A percentile compares a stretch with the other conserved stretches of the same genome.
These are phyloP conservation scores for Didymella keratinophila DNA, from an alignment of 2,329 filamentous ascomycete species.

Conservation along the genomic window DNA sequence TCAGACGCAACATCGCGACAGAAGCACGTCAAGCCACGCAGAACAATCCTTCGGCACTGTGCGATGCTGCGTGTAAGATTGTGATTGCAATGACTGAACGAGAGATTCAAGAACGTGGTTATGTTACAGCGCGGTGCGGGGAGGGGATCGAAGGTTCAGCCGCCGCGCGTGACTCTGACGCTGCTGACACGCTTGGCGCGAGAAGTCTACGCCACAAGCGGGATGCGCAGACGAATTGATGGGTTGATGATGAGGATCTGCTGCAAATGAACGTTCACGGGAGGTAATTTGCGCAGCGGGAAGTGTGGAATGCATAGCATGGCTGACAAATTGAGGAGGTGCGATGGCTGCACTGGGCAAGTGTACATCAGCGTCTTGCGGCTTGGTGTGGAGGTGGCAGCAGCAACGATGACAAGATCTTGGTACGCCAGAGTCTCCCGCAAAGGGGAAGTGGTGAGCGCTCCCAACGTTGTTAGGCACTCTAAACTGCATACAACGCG, in stretches of 20 bases:
- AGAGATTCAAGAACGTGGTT: not conserved
- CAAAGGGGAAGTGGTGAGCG: not conserved
- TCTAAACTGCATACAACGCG: not conserved
- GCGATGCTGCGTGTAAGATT: not conserved
- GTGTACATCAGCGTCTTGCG: not conserved
- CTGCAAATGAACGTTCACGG: not conserved
- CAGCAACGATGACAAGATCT: not conserved
- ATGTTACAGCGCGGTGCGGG: not conserved
- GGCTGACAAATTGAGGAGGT: not conserved
- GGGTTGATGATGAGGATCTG: not conserved
- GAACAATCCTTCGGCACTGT: not conserved
- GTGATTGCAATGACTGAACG: not conserved
- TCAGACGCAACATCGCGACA: not conserved
- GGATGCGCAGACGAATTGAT: not conserved
- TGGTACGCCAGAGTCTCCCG: not conserved
- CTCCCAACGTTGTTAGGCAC: not conserved
- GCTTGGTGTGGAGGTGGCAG: not conserved
- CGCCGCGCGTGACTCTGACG: not conserved
- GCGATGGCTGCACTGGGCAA: not conserved
- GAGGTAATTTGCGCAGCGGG: not conserved
- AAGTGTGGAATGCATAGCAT: not conserved
- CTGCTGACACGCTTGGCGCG: too few species aligned
- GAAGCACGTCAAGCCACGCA: not conserved
- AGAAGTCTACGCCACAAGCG: not conserved
- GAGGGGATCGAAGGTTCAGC: not conserved